These are phyloP conservation scores for Aureobasidium sp. DNA, from an alignment of 2,329 filamentous ascomycete genomes.

Conservation along the genomic window DNA sequence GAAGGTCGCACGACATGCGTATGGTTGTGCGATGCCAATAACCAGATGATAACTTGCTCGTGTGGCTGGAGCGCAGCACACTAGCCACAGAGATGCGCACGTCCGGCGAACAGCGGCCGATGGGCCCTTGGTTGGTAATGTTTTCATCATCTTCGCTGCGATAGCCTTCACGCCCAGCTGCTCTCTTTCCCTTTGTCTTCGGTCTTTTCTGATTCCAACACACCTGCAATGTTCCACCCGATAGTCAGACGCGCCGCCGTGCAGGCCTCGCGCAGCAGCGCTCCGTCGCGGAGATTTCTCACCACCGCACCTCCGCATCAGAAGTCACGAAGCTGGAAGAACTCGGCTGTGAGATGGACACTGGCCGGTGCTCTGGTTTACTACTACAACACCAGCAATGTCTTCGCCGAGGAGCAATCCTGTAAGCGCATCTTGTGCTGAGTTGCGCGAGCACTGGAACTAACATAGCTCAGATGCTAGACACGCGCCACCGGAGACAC, in stretches of 20 bases:
- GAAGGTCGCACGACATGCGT: neutral
- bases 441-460: neutral
- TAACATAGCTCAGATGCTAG: constrained; percentile 22
- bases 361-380: constrained; percentile 71
- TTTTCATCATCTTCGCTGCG: neutral
- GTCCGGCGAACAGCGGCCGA: neutral
- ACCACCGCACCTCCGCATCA: constrained; percentile 52
- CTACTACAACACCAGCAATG: constrained; percentile 84
- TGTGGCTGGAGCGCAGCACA: neutral
- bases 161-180: neutral
- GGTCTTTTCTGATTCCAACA: neutral
- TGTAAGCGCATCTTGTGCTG: constrained; percentile 46
- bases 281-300: constrained; percentile 41
- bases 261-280: constrained; percentile 26
- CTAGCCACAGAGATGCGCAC: neutral
- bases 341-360: constrained; percentile 62
- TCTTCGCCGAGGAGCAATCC: constrained; percentile 75
- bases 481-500: constrained; percentile 32
- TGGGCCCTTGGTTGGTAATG: neutral
- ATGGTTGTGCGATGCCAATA: neutral
- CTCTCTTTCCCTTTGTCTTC: neutral
- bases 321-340: constrained; percentile 76
- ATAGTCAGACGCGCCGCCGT: constrained; percentile 38
- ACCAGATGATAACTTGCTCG: neutral
- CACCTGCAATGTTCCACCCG: constrained; percentile 43